Base-by-base conservation (phyloP, 441 rosid genomes). In the Theobroma grandiflorum region DNA sequence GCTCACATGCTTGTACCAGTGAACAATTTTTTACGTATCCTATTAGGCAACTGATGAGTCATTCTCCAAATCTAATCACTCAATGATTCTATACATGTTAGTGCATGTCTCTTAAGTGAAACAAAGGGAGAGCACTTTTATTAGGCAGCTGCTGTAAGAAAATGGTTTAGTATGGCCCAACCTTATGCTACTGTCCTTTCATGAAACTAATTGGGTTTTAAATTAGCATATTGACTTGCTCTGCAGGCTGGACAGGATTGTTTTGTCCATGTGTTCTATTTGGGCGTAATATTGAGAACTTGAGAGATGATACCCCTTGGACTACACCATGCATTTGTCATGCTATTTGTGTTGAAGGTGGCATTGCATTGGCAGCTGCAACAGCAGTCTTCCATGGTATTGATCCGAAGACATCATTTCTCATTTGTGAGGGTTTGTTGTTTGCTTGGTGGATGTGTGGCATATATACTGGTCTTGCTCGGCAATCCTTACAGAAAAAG, bases 401-500 rank as follows among this genome's bases (percentile, higher is more conserved):
- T 16, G 96, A 92, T 72, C 93, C 93, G 0, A 89, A 86, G 38
- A 85, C 96, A 0, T 74, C 93, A 8, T 88, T 91, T 84, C 92
- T 91, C 58, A 77, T 91, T 1, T 88, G 88, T 71, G 96, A 92
- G 89, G 92, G 94, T n/a, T 84, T 92, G 81, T 18, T 91, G 53
- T 92, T 92, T 82, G 87, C 91, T 71, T 92, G 96, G 96, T 92
- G 96, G 96, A 88, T 91, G 94, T 91, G 94, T 83, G 96, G 93
- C 79, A 89, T 91, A 38, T 92, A 92, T 87, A 91, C 96, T 0
- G 96, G 96, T 11, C 86, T 87, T 75, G 83, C 81, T 33, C 85
- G 96, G 20, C 93, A 92, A 73, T 82, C 88, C 71, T 85, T 92
- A 45, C 96, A 92, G 79, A 88, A 89, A 76, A 90, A 92, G 79